These are phyloP conservation scores for Parmelia sp. DNA, from an alignment of 495 filamentous ascomycete species.

Conservation along the genomic window DNA sequence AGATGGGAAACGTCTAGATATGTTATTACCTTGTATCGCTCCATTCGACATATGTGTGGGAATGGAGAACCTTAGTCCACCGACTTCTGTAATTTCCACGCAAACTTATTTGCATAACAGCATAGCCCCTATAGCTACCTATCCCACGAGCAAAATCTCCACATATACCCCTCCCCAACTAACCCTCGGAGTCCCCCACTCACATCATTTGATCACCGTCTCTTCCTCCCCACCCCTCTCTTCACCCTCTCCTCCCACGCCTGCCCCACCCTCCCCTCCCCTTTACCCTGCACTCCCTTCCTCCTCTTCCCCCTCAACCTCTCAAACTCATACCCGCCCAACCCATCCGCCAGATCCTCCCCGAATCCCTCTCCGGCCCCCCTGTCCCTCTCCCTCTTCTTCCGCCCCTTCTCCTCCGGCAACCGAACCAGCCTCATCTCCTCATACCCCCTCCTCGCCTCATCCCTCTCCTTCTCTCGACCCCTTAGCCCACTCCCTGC, in stretches of 20 bases:
- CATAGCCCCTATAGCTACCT: background rate
- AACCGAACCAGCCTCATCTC: constrained; percentile 65
- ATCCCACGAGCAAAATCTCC: background rate
- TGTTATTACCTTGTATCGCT: background rate
- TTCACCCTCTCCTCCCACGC: constrained; percentile 52
- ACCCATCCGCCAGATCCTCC: constrained; percentile 49
- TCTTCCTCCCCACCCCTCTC: constrained; percentile 22
- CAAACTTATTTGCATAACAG: background rate
- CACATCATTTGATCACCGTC: background rate
- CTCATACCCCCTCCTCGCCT: constrained; percentile 36
- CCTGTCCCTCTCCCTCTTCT: constrained; percentile 47
- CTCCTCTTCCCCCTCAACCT: constrained; percentile 58
- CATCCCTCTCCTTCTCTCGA: constrained; percentile 48
- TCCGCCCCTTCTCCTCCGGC: constrained; percentile 64
- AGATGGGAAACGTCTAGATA: background rate
- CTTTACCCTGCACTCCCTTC: constrained; percentile 49
- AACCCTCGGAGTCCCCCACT: no score
- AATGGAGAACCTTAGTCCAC: background rate
- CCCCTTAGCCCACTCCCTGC: constrained; percentile 30
- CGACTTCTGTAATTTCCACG: background rate
- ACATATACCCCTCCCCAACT: background rate
- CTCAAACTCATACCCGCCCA: constrained; percentile 55
- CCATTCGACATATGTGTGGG: background rate
- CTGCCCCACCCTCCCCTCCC: constrained; percentile 76
- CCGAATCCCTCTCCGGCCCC: constrained; percentile 56